Base-by-base conservation (phyloP, 1,284 basidiomycete genomes). In the Cutaneotrichosporon cavernicola region DNA sequence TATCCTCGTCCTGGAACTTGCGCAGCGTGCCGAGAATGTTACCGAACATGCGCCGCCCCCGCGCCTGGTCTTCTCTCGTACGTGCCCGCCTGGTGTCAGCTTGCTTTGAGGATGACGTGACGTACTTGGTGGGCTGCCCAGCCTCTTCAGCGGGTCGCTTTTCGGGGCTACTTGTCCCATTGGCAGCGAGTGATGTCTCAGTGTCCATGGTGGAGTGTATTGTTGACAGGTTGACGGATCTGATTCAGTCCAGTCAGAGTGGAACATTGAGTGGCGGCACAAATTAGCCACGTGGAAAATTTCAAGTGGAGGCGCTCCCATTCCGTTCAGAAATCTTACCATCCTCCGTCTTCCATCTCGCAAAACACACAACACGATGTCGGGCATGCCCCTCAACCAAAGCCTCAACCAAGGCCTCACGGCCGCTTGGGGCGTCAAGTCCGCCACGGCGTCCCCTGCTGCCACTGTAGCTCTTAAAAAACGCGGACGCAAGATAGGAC, bases 1-100 rank as follows among this genome's bases (percentile, higher is more conserved):
- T 78, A 66, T 80, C 79, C 22, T 81, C 80, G 53, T 77, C 79
- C 68, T 78, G 72, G 65, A 81, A 81, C 65, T 76, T 72, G 56
- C 77, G 73, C 56, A 81, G 67, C n/a, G 78, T 80, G 7, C 79
- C 79, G 43, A 81, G 65, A 10, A 81, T 64, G 61, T 79, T 80
- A 0, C 80, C 80, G 58, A 81, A 79, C 60, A 81, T 61, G 32
- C 80, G 56, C 63, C 76, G 75, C 2, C 75, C 71, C 49, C 80
- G 69, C 14, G 74, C 76, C 61, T 72, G 73, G 61, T 81, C 80
- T 57, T 81, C 79, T 57, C 73, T 70, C n/a, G 69, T 69, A 53
- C 76, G 68, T 40, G 71, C 69, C 9, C 78, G 75, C 63, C 78
- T 80, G 57, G 5, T 14, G 62, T 64, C 51, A 62, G 62, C 50